Evolutionary conservation across 495 filamentous ascomycete species (phyloP).

Genomic region (Lepraria neglecta): DNA sequence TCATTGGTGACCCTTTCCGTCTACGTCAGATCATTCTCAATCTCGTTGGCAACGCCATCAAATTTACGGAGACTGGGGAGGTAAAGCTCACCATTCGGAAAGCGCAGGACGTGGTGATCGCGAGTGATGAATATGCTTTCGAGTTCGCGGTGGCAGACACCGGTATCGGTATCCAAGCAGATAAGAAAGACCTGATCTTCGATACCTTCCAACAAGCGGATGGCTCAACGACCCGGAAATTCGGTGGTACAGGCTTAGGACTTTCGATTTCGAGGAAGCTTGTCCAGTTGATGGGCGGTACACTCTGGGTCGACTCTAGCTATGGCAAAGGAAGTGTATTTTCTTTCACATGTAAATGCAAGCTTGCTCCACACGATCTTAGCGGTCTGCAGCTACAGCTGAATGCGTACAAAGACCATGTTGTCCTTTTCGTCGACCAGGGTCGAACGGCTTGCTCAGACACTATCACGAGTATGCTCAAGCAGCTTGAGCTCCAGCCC

Average conservation of each 20-base stretch:
- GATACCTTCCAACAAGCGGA: slow-evolving; percentile 99
- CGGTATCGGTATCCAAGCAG: slow-evolving; percentile 91
- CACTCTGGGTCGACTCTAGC: slow-evolving; percentile 92
- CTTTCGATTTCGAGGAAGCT: slow-evolving; percentile 94
- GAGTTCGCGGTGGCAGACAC: slow-evolving; percentile 97
- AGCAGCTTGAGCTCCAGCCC: slow-evolving; percentile 70
- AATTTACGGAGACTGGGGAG: slow-evolving; percentile 96
- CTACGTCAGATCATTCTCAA: slow-evolving; percentile 82
- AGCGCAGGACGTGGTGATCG: slow-evolving; percentile 35
- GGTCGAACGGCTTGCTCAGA: slow-evolving; percentile 66
- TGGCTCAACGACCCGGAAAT: slow-evolving; percentile 93
- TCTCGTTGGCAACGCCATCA: slow-evolving; percentile 59
- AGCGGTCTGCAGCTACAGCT: slow-evolving; percentile 76
- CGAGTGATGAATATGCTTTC: slow-evolving; percentile 77
- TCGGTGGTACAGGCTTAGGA: slow-evolving; percentile 92
- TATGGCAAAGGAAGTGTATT: slow-evolving; percentile 93
- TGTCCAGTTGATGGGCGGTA: slow-evolving; percentile 95
- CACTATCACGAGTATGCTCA: slow-evolving; percentile 74
- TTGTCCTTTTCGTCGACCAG: slow-evolving; percentile 94
- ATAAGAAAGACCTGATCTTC: slow-evolving; percentile 97
- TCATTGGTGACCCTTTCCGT: slow-evolving; percentile 95
- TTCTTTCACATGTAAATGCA: slow-evolving; percentile 93
- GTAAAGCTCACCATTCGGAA: slow-evolving; percentile 89
- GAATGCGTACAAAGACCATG: slow-evolving; percentile 77
- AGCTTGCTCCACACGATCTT: slow-evolving; percentile 76